Conservation (phyloP, 352 stramenopile genomes). For the Globisporangium emineosum region DNA sequence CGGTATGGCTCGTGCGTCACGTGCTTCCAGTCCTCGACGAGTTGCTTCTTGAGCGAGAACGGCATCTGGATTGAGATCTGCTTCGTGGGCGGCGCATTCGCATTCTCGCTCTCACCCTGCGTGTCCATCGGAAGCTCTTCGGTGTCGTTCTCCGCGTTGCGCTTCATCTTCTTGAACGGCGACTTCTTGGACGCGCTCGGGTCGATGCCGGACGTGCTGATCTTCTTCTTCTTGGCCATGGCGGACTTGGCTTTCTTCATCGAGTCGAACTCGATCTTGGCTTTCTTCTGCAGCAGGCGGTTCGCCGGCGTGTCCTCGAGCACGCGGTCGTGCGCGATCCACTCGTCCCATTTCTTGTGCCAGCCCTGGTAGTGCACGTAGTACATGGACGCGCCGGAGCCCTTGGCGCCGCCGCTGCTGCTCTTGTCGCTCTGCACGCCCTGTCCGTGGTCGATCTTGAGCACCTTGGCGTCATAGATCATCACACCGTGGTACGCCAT, state of each 20-base stretch:
- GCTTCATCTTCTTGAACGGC: conserved; percentile 78
- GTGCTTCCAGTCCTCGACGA: conserved; percentile 90
- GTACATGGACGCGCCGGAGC: conserved; percentile 52
- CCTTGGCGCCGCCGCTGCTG: conserved; percentile 6
- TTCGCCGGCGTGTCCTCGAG: conserved; percentile 65
- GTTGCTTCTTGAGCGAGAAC: conserved; percentile 90
- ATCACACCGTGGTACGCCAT: conserved; percentile 78
- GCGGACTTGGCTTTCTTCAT: conserved; percentile 44
- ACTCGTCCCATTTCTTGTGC: conserved; percentile 92
- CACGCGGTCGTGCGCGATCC: conserved; percentile 71
- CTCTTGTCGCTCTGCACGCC: conserved; percentile 35
- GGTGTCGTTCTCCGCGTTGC: conserved; percentile 60
- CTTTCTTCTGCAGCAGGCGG: conserved; percentile 52
- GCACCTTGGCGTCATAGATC: conserved; percentile 86
- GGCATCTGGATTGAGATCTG: conserved; percentile 81
- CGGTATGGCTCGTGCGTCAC: conserved; percentile 73
- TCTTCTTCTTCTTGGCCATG: conserved; percentile 57
- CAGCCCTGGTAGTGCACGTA: conserved; percentile 91
- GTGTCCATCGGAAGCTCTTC: conserved; percentile 42
- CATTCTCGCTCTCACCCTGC: conserved; percentile 19
- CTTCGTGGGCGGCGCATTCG: conserved; percentile 21
- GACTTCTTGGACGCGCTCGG: conserved; percentile 45
- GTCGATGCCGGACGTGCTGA: conserved; percentile 59
- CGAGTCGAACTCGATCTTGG: conserved; percentile 21
- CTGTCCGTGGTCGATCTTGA: conserved; percentile 74